phyloP scores from a whole-genome alignment of 148 eudicot species.

The Amaranthus hypochondriacus region DNA sequence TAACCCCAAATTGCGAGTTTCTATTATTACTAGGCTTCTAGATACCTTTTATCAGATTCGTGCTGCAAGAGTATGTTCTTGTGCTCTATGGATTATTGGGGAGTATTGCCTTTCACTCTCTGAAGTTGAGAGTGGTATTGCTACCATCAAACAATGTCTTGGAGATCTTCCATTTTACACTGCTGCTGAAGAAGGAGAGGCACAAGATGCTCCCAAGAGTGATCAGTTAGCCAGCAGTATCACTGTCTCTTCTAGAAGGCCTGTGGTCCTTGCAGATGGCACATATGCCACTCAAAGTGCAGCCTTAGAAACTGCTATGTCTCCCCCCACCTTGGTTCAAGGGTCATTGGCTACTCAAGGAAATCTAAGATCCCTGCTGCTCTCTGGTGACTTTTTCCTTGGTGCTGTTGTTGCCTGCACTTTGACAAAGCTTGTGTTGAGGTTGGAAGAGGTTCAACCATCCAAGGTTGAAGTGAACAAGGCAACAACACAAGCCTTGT shows the following conservation, averaged over 20 bases:
- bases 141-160: slow-evolving; percentile 82
- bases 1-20: slow-evolving; percentile 81
- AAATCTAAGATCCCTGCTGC: slow-evolving; percentile 78
- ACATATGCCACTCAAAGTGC: slow-evolving; percentile 98
- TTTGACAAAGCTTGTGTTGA: slow-evolving; percentile 67
- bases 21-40: slow-evolving; percentile 75
- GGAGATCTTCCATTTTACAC: slow-evolving; percentile 91
- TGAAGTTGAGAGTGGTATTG: slow-evolving; percentile 85
- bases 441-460: slow-evolving; percentile 91
- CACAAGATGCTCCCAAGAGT: slow-evolving; percentile 56
- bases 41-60: slow-evolving; percentile 95
- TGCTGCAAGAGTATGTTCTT: slow-evolving; percentile 82
- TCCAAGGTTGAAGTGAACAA: slow-evolving; percentile 82
- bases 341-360: slow-evolving; percentile 72
- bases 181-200: slow-evolving; percentile 66
- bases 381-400: slow-evolving; percentile 86
- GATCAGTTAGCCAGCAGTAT: slow-evolving; percentile 56
- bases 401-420: slow-evolving; percentile 92
- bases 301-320: slow-evolving; percentile 77
- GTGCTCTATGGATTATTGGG: slow-evolving; percentile 94
- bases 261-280: slow-evolving; percentile 93
- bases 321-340: slow-evolving; percentile 68
- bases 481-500: slow-evolving; percentile 47
- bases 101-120: slow-evolving; percentile 88
- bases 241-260: slow-evolving; percentile 78